These are phyloP conservation scores for Nothophoma quercina DNA, from an alignment of 2,329 filamentous ascomycete species.

Conservation along the genomic window DNA sequence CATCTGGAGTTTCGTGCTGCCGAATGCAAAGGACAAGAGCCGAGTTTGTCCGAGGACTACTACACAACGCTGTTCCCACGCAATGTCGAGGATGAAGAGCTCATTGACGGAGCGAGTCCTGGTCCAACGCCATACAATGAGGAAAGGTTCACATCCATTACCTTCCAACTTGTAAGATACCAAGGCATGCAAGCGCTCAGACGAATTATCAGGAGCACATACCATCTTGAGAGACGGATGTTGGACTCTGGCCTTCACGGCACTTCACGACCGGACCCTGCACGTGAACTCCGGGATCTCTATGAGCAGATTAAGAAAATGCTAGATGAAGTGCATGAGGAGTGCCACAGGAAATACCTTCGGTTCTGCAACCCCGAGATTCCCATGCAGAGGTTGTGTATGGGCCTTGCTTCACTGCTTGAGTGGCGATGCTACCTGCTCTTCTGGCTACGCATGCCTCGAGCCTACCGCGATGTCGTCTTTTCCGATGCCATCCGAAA, in stretches of 20 bases:
- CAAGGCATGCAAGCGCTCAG: conserved; percentile 46
- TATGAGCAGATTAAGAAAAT: conserved; percentile 48
- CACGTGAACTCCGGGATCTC: conserved; percentile 42
- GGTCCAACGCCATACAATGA: conserved; percentile 42
- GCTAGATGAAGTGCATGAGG: conserved; percentile 46
- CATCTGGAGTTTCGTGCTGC: conserved; percentile 49
- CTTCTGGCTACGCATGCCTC: conserved; percentile 51
- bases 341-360: conserved; percentile 43
- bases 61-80: conserved; percentile 49
- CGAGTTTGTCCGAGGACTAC: conserved; percentile 47
- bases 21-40: conserved; percentile 51
- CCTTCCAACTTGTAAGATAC: conserved; percentile 47
- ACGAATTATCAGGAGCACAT: conserved; percentile 47
- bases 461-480: conserved; percentile 46
- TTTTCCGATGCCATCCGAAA: conserved; percentile 45
- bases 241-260: conserved; percentile 44
- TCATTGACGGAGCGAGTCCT: conserved; percentile 46
- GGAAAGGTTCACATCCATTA: conserved; percentile 44
- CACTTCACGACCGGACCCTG: conserved; percentile 43
- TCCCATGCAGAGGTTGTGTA: conserved; percentile 40
- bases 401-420: conserved; percentile 42
- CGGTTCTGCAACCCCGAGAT: conserved; percentile 41
- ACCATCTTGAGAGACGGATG: conserved; percentile 47
- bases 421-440: conserved; percentile 50
- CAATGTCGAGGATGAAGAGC: conserved; percentile 50